These are phyloP conservation scores for Boletales sp. DNA, from an alignment of 768 basidiomycete genomes.

Conservation along the genomic window DNA sequence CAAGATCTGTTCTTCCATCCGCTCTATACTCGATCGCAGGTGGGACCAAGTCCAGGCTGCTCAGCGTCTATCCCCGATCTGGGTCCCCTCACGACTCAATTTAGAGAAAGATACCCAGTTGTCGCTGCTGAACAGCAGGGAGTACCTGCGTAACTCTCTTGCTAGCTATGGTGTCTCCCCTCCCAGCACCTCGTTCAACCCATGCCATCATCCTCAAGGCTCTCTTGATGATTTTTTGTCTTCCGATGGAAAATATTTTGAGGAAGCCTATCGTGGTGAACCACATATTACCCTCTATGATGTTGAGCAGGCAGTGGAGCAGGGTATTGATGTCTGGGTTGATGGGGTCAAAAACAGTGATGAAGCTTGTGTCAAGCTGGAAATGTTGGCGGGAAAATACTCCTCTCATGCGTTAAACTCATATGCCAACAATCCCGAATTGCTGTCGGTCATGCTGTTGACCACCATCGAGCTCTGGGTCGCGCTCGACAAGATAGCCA, in stretches of 20 bases:
- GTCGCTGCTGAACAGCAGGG: constrained; percentile 29
- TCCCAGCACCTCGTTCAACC: constrained; percentile 2
- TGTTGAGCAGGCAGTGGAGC: constrained; percentile 33
- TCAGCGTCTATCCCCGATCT: constrained; percentile 24
- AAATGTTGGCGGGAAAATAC: constrained; percentile 25
- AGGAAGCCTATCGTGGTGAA: background rate
- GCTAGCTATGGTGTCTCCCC: background rate
- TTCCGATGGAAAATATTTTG: constrained; percentile 10
- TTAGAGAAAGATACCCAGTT: constrained; percentile 29
- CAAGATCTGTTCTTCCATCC: constrained; percentile 25
- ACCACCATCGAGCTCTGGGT: no score
- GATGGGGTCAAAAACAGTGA: constrained; percentile 11
- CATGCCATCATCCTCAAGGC: constrained; percentile 2
- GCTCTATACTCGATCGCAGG: constrained; percentile 25
- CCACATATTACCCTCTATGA: constrained; percentile 31
- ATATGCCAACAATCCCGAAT: constrained; percentile 28
- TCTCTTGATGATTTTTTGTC: constrained; percentile 15
- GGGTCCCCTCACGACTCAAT: constrained; percentile 28
- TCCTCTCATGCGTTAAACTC: constrained; percentile 16
- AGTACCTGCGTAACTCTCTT: constrained; percentile 26
- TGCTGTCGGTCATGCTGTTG: no score
- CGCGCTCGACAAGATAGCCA: no score
- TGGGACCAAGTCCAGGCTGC: constrained; percentile 31
- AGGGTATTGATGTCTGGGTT: constrained; percentile 34
- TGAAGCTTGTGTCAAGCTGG: constrained; percentile 25